phyloP scores from a whole-genome alignment of 148 eudicot species.

The Amaranthus hypochondriacus region DNA sequence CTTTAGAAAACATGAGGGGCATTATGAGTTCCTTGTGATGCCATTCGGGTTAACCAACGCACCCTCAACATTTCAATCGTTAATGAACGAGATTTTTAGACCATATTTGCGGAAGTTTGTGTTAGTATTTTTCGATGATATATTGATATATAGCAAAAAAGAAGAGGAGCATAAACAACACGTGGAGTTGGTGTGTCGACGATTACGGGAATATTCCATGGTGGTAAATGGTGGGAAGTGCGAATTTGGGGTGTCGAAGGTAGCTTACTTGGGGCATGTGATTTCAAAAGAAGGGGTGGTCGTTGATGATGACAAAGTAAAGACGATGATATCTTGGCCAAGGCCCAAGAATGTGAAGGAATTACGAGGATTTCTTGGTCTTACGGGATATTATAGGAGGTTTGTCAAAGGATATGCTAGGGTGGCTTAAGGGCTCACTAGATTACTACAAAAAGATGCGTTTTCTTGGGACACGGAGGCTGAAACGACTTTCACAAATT shows the following conservation, averaged over 20 bases:
- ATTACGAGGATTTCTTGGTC: background rate
- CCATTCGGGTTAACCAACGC: too few relatives aligned
- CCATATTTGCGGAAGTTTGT: too few relatives aligned
- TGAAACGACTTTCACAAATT: background rate
- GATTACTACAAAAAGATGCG: background rate
- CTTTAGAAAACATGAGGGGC: too few relatives aligned
- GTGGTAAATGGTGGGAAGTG: background rate
- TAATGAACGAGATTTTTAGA: too few relatives aligned
- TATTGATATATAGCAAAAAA: background rate
- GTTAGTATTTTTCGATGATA: background rate
- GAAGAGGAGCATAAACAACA: background rate
- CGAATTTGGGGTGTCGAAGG: background rate
- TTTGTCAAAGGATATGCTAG: too few relatives aligned
- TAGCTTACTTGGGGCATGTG: background rate
- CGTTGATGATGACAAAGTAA: background rate
- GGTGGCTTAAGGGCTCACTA: background rate
- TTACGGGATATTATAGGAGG: background rate
- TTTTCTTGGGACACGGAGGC: background rate
- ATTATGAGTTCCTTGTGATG: too few relatives aligned
- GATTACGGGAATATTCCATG: background rate
- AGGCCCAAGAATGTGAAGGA: background rate
- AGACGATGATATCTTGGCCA: background rate
- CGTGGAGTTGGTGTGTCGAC: background rate
- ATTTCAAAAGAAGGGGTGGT: too few relatives aligned
- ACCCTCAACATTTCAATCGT: too few relatives aligned